Conservation (phyloP, 2,329 filamentous ascomycete species). For the Aspergillus brasiliensis region DNA sequence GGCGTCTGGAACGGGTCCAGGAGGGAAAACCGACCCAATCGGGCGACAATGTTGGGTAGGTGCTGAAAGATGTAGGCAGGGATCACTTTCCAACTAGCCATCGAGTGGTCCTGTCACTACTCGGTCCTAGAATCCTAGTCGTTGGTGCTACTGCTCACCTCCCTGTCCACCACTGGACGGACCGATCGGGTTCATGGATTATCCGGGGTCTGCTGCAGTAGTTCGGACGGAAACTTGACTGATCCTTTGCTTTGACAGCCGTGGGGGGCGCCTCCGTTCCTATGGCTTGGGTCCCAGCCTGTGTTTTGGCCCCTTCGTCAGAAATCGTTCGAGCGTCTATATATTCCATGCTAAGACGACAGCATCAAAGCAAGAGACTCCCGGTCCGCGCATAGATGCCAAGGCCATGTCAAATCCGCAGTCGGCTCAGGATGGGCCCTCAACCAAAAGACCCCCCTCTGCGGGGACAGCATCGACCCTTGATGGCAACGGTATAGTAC, state of each 20-base stretch:
- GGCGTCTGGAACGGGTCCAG: background rate
- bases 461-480: background rate
- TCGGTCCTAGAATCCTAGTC: background rate
- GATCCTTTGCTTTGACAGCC: background rate
- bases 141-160: background rate
- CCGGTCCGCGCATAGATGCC: background rate
- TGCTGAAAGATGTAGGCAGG: background rate
- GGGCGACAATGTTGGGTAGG: no score
- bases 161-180: background rate
- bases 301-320: background rate
- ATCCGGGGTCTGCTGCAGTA: background rate
- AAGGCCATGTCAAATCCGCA: background rate
- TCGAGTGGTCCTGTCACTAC: background rate
- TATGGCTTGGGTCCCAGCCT: background rate
- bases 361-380: background rate
- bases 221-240: background rate
- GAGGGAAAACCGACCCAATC: no score
- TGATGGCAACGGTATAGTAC: conserved; percentile 7
- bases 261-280: background rate
- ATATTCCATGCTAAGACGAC: background rate
- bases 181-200: background rate
- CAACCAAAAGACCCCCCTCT: background rate
- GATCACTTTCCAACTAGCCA: background rate
- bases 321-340: background rate
- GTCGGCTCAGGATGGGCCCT: background rate